Base-by-base conservation (phyloP, 306 rosid genomes). In the Vigna mungo region DNA sequence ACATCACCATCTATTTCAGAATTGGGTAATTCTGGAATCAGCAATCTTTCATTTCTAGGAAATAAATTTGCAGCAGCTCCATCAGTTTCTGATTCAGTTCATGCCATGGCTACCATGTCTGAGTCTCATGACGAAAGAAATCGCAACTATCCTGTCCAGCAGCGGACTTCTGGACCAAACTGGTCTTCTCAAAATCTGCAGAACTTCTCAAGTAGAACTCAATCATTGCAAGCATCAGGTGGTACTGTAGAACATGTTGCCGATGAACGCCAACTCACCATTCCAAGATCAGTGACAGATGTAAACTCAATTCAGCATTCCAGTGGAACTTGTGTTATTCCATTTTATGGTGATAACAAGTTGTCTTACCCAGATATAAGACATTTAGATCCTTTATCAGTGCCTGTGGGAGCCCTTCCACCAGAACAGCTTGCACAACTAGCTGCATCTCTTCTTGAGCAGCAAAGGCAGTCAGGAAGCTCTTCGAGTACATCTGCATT, bases 361-460 rank as follows among this genome's bases (percentile, higher is more conserved):
- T 70, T 83, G 60, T 66, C 84, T 8, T 72, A 76, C 25, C 87
- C 71, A 55, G 92, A 86, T 76, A 80, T 78, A 4, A 84, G 86
- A 68, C 81, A 85, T 48, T 51, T 79, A 17, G 85, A 80, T 72
- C 85, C 92, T 80, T 59, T 77, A 36, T 70, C 90, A 49, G 17
- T 79, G 37, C 81, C 93, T 12, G 84, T 82, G 69, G 85, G 86
- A 32, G 47, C 90, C 65, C 81, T 86, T 70, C 94, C 82, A 64
- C 91, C 93, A 6, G 97, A 95, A 81, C 97, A 95, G 78, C 96
- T 91, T 70, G 90, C 88, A 25, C 97, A 87, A 47, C 71, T 95
- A 73, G 90, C 97, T 43, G 92, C 97, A 64, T 81, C 97, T 75
- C 91, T 89, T 78, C 88, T 88, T 49, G 96, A 87, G 78, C 90